These are phyloP conservation scores for Prunus mira DNA, from an alignment of 306 rosid genomes.

Conservation along the genomic window DNA sequence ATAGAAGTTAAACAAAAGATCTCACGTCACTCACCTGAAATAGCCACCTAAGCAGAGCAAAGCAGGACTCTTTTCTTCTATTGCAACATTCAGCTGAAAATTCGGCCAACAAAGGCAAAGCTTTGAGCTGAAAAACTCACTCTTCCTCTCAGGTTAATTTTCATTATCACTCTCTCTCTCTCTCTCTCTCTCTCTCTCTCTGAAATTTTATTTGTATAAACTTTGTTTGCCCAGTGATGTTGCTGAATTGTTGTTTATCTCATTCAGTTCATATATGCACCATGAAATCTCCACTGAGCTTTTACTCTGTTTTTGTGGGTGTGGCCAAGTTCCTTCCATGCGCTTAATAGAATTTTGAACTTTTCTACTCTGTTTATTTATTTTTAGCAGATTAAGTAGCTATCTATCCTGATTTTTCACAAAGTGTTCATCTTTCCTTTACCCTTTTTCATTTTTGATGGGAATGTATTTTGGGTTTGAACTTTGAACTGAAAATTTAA, in stretches of 20 bases:
- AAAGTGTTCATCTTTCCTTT: neutral
- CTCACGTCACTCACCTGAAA: neutral
- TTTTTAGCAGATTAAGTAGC: neutral
- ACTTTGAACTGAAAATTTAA: neutral
- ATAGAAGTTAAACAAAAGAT: neutral
- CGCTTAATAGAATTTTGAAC: neutral
- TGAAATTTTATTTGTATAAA: neutral
- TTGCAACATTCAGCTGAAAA: neutral
- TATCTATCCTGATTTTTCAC: neutral
- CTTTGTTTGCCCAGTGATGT: neutral
- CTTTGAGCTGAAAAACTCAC: conserved; percentile 10
- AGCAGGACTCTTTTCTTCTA: neutral
- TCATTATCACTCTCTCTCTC: neutral
- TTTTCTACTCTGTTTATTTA: neutral
- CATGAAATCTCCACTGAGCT: neutral
- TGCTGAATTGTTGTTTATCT: neutral
- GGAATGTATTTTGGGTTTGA: neutral
- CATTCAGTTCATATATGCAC: neutral
- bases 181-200: neutral
- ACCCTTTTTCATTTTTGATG: neutral
- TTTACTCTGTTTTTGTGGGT: too few relatives aligned
- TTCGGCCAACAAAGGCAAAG: neutral
- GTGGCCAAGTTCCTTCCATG: too few relatives aligned
- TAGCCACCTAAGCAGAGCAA: neutral
- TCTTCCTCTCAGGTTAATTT: conserved; percentile 7